Evolutionary conservation across 75 land plant species (phyloP).

Genomic region (Cupressus sempervirens): DNA sequence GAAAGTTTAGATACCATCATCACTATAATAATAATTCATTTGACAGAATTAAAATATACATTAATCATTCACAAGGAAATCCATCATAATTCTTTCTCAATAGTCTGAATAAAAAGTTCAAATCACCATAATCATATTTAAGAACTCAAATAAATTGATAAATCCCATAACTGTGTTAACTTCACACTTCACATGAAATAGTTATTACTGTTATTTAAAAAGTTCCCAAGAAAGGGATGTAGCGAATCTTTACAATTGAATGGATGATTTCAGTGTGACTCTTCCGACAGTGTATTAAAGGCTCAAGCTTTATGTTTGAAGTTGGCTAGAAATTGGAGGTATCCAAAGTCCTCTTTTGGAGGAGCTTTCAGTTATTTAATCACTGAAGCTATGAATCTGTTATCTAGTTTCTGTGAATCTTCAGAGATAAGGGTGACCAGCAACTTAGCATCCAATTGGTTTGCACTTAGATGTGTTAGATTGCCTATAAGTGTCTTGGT

Average conservation of each 20-base stretch:
- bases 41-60: no score
- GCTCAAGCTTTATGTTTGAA: neutral
- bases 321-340: neutral
- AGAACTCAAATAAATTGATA: no score
- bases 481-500: neutral
- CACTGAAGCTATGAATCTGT: neutral
- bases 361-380: neutral
- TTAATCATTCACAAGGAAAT: no score
- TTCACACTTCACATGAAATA: no score
- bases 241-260: neutral
- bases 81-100: no score
- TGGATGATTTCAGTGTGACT: neutral
- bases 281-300: neutral
- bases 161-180: no score
- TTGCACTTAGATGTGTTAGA: neutral
- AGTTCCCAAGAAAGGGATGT: no score
- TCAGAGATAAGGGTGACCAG: neutral
- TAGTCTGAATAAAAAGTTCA: no score
- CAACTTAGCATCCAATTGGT: neutral
- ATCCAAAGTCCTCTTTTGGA: neutral
- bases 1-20: no score
- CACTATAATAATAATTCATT: no score
- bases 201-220: no score
- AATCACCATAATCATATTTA: no score
- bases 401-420: neutral